These are phyloP conservation scores for Chiua virens DNA, from an alignment of 768 basidiomycete genomes.

Conservation along the genomic window DNA sequence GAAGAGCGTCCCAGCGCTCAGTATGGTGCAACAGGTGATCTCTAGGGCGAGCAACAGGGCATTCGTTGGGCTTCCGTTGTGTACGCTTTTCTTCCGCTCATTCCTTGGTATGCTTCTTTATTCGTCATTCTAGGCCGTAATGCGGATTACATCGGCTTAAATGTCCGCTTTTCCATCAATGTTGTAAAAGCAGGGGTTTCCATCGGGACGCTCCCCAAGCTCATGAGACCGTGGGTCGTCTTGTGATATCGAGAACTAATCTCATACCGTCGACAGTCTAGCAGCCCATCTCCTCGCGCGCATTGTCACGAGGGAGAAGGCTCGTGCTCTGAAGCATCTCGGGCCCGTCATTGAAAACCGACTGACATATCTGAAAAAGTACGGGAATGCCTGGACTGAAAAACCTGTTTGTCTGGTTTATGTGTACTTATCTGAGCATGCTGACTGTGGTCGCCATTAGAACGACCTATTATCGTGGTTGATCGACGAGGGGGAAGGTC, in stretches of 20 bases:
- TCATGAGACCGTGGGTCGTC: constrained; percentile 31
- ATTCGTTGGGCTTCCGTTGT: constrained; percentile 48
- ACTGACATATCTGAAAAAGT: constrained; percentile 17
- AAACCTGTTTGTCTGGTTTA: constrained; percentile 33
- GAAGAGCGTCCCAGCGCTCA: constrained; percentile 28
- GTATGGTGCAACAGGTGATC: constrained; percentile 34
- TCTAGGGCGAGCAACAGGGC: constrained; percentile 28
- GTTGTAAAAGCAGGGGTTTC: constrained; percentile 5
- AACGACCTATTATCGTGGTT: constrained; percentile 34
- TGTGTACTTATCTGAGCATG: neutral
- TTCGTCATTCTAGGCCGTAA: constrained; percentile 34
- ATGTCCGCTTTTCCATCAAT: constrained; percentile 25
- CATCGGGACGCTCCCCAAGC: constrained; percentile 31
- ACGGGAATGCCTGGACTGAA: constrained; percentile 28
- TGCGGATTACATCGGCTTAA: constrained; percentile 26
- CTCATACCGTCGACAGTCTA: constrained; percentile 14
- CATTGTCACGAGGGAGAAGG: neutral
- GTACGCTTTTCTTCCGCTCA: constrained; percentile 26
- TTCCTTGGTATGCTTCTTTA: neutral
- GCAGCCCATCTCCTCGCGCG: constrained; percentile 25
- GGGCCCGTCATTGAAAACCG: constrained; percentile 33
- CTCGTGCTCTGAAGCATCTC: constrained; percentile 10
- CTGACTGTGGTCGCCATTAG: constrained; percentile 7
- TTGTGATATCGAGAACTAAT: neutral
- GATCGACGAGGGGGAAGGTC: constrained; percentile 11